phyloP scores from a whole-genome alignment of 2,329 filamentous ascomycete genomes.

The Claviceps capensis region DNA sequence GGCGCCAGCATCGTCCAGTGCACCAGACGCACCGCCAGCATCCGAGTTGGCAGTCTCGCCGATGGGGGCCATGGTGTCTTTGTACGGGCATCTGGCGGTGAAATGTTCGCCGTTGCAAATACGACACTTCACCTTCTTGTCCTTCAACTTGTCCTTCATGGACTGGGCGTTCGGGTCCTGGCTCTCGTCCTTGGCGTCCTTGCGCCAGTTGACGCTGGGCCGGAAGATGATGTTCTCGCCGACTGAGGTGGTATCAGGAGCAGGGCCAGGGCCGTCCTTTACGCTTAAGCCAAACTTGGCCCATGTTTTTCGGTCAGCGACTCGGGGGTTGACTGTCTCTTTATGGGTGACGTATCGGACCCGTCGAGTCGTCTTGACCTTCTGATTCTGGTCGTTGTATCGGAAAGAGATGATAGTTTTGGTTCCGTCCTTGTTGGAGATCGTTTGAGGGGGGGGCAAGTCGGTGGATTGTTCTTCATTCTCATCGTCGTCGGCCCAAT shows the following conservation, averaged over 20 bases:
- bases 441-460: constrained; percentile 77
- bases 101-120: constrained; percentile 99
- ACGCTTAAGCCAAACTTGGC: constrained; percentile 83
- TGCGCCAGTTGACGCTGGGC: constrained; percentile 86
- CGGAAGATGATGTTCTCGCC: constrained; percentile 98
- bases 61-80: constrained; percentile 94
- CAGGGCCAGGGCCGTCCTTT: constrained; percentile 71
- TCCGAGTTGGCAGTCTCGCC: constrained; percentile 44
- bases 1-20: constrained; percentile 31
- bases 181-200: constrained; percentile 70
- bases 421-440: constrained; percentile 95
- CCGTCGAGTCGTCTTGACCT: constrained; percentile 92
- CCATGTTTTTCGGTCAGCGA: constrained; percentile 90
- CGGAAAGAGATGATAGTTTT: constrained; percentile 88
- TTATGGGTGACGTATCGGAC: constrained; percentile 86
- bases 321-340: constrained; percentile 89
- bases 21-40: constrained; percentile 32
- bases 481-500: constrained; percentile 96
- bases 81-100: constrained; percentile 97
- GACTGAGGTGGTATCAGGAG: constrained; percentile 78
- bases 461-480: constrained; percentile 56
- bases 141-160: constrained; percentile 76
- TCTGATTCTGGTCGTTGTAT: constrained; percentile 85
- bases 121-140: constrained; percentile 99
- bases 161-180: constrained; percentile 58